A percentile compares a stretch with the other conserved stretches of the same genome.
These are phyloP conservation scores for Zalaria obscura DNA, from an alignment of 2,329 filamentous ascomycete genomes.

Conservation along the genomic window DNA sequence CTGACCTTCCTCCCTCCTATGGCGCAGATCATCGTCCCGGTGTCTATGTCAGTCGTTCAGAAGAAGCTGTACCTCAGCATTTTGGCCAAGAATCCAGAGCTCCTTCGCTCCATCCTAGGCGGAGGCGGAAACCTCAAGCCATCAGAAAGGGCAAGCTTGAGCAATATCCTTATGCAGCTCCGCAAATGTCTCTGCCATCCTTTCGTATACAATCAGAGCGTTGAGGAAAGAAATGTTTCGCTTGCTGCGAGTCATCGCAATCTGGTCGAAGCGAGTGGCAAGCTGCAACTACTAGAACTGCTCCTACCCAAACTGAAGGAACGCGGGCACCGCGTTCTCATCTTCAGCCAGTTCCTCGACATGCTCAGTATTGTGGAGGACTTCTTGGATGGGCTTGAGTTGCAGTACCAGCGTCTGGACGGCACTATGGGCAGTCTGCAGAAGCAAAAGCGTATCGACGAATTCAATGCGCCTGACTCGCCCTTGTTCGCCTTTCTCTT, in stretches of 20 bases:
- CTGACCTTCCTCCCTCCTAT: constrained; percentile 85
- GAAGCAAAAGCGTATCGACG: constrained; percentile 89
- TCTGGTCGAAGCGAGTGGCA: constrained; percentile 80
- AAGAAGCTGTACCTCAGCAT: constrained; percentile 93
- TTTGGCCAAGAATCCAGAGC: constrained; percentile 73
- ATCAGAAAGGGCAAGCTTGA: constrained; percentile 65
- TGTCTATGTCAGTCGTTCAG: constrained; percentile 90
- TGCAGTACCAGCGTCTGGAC: constrained; percentile 69
- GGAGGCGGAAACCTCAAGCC: constrained; percentile 38
- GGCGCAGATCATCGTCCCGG: constrained; percentile 85
- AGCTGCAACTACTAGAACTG: constrained; percentile 68
- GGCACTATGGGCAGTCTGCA: constrained; percentile 68
- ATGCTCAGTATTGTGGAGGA: constrained; percentile 85
- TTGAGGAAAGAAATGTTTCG: constrained; percentile 66
- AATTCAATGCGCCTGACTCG: constrained; percentile 77
- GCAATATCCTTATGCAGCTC: constrained; percentile 91
- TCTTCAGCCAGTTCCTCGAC: constrained; percentile 89
- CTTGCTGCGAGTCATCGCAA: constrained; percentile 56
- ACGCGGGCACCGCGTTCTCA: constrained; percentile 75
- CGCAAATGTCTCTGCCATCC: constrained; percentile 92
- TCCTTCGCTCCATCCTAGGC: constrained; percentile 77
- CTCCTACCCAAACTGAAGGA: constrained; percentile 80
- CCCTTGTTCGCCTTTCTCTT: constrained; percentile 78
- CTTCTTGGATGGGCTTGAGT: constrained; percentile 63
- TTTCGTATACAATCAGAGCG: constrained; percentile 80